phyloP scores from a whole-genome alignment of 2,329 filamentous ascomycete genomes.

The Xylariaceae sp. region DNA sequence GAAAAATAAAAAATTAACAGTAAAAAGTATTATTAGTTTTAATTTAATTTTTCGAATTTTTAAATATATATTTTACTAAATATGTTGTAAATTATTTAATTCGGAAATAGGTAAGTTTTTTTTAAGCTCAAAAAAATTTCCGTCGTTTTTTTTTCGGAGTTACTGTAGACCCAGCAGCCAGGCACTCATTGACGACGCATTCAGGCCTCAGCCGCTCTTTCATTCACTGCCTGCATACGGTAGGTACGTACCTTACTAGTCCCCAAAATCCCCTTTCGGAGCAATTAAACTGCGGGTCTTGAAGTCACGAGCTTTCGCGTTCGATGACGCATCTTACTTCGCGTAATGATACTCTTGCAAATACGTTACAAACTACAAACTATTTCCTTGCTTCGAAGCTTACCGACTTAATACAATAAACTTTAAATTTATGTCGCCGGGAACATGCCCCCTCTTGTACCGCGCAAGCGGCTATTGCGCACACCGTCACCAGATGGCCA shows the following conservation, averaged over 20 bases:
- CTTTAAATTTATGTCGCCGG: conserved; percentile 17
- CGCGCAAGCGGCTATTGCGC: conserved; percentile 67
- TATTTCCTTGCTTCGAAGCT: not conserved
- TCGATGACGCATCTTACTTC: conserved; percentile 35
- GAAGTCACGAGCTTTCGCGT: conserved; percentile 40
- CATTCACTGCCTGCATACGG: too few relatives aligned
- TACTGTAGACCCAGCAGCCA: not conserved
- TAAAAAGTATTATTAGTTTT: too few relatives aligned
- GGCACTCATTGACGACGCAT: not conserved
- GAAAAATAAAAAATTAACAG: too few relatives aligned
- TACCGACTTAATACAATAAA: not conserved
- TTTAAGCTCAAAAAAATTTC: too few relatives aligned
- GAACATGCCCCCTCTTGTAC: conserved; percentile 70
- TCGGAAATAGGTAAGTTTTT: too few relatives aligned
- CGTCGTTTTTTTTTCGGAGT: too few relatives aligned
- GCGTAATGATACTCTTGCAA: not conserved
- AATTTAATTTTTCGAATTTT: too few relatives aligned
- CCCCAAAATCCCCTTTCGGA: conserved; percentile 8
- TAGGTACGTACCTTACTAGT: too few relatives aligned
- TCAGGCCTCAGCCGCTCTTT: conserved; percentile 13
- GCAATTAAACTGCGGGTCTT: conserved; percentile 22
- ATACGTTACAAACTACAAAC: not conserved
- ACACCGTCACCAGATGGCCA: conserved; percentile 50
- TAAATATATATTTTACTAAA: too few relatives aligned
- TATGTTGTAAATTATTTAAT: too few relatives aligned